A percentile compares a stretch with the other conserved stretches of the same genome.
phyloP scores from a whole-genome alignment of 768 basidiomycete genomes.

The Termitomyces titanicus region DNA sequence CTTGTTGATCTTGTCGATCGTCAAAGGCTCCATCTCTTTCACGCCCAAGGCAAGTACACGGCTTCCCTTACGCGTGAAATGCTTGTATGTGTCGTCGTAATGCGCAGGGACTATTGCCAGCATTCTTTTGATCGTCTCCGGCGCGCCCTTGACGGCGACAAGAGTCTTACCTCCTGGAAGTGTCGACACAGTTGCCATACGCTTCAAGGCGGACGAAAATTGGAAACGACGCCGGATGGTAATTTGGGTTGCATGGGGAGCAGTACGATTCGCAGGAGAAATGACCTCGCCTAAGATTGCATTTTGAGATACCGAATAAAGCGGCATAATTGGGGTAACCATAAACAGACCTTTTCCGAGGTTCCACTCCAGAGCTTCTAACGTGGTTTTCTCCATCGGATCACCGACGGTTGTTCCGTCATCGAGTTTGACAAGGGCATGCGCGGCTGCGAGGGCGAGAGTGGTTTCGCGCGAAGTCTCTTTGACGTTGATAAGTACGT shows the following conservation, averaged over 20 bases:
- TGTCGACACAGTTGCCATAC: constrained; percentile 89
- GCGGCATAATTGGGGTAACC: background rate
- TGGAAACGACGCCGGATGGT: constrained; percentile 90
- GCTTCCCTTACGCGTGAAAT: constrained; percentile 89
- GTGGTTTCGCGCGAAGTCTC: constrained; percentile 76
- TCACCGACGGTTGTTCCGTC: constrained; percentile 95
- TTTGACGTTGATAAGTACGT: constrained; percentile 74
- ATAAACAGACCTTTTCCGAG: constrained; percentile 54
- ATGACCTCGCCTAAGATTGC: constrained; percentile 71
- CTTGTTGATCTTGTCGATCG: constrained; percentile 84
- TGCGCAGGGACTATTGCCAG: constrained; percentile 63
- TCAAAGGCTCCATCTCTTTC: constrained; percentile 75
- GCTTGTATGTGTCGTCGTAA: constrained; percentile 95
- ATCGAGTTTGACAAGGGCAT: constrained; percentile 91
- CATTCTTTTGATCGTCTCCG: constrained; percentile 94
- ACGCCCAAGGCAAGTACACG: constrained; percentile 89
- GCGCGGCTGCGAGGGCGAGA: constrained; percentile 87
- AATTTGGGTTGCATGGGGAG: constrained; percentile 57
- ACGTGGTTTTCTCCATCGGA: constrained; percentile 98
- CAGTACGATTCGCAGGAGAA: constrained; percentile 49
- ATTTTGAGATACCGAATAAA: constrained; percentile 20
- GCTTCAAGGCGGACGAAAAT: constrained; percentile 95
- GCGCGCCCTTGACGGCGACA: constrained; percentile 91
- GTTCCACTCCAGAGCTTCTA: constrained; percentile 89
- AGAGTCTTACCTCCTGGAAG: constrained; percentile 59